phyloP scores from a whole-genome alignment of 805 yeast genomes.

The Pichia heedii region DNA sequence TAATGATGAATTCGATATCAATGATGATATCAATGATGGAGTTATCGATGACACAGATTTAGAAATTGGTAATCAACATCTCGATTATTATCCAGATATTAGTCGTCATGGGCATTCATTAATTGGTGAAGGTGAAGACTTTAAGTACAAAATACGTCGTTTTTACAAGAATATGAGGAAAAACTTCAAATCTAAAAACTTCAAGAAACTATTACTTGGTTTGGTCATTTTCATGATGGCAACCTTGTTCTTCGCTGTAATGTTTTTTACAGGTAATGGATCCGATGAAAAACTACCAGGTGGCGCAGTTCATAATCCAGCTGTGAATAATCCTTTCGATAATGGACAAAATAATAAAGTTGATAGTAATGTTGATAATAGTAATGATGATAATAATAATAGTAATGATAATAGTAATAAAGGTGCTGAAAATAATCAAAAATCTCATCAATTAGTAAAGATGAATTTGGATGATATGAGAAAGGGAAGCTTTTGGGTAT shows the following conservation, averaged over 20 bases:
- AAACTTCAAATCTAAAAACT: background rate
- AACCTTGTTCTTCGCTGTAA: conserved; percentile 2
- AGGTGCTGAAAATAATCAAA: background rate
- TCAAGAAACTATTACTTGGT: conserved; percentile 5
- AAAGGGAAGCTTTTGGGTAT: conserved; percentile 23
- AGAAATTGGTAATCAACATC: conserved; percentile 2
- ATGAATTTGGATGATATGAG: conserved; percentile 24
- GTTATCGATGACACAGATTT: background rate
- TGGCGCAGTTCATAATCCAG: conserved; percentile 1
- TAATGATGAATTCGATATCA: conserved; percentile 14
- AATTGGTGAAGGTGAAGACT: conserved; percentile 5
- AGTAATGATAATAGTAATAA: background rate
- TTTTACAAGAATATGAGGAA: background rate
- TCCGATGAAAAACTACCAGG: conserved; percentile 5
- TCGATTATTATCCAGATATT: conserved; percentile 9
- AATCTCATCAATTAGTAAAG: conserved; percentile 3
- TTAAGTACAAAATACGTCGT: background rate
- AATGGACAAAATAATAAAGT: background rate
- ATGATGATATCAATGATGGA: conserved; percentile 13
- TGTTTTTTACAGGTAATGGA: conserved; percentile 7
- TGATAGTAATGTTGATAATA: background rate
- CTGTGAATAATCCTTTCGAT: background rate
- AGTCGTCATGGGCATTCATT: conserved; percentile 4
- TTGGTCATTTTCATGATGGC: background rate
- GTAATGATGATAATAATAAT: background rate